Base-by-base conservation (phyloP, 345 rosid species). In the Corymbia maculata region DNA sequence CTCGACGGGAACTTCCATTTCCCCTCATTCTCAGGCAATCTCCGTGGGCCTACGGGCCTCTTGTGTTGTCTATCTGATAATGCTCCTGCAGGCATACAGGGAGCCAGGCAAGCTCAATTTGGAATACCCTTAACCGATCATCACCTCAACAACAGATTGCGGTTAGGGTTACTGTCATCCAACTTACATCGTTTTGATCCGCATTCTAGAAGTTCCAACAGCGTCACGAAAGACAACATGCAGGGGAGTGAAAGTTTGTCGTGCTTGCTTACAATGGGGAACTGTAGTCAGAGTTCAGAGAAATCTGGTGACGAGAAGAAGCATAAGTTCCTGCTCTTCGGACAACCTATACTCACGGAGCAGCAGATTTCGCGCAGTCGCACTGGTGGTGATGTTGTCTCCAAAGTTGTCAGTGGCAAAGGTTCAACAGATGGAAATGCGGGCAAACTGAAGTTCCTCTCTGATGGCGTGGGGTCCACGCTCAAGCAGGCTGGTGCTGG, bases 61-160 rank as follows among this genome's bases (percentile, higher is more conserved):
- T 88, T 92, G 92, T 90, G 91, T 93, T 95, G 92, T 93, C 91
- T 95, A 85, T 93, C 94, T 64, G 93, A 93, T 88, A 92, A 88
- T 85, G 90, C 96, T 96, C 95, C 99, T 95, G 98, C 97, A 93
- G 94, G 99, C 92, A 97, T 98, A 95, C 99, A 97, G 99, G 99
- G 99, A 97, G 97, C 99, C 99, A 98, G 99, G 99, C 99, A 98
- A 93, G 94, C 95, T 92, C 96, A 95, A 87, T 93, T 94, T 87
- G 99, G 97, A 92, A 88, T 93, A 92, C 92, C 97, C 93, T 91
- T 95, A 91, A 91, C 97, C 79, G 93, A 93, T 89, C 94, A 93
- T 93, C 94, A 93, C 93, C 94, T 92, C 89, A 92, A 80, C 94
- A 94, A 90, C 92, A 95, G 94, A 89, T 55, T 88, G 89, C 96